phyloP scores from a whole-genome alignment of 306 rosid genomes.

The Cucurbita pepo region DNA sequence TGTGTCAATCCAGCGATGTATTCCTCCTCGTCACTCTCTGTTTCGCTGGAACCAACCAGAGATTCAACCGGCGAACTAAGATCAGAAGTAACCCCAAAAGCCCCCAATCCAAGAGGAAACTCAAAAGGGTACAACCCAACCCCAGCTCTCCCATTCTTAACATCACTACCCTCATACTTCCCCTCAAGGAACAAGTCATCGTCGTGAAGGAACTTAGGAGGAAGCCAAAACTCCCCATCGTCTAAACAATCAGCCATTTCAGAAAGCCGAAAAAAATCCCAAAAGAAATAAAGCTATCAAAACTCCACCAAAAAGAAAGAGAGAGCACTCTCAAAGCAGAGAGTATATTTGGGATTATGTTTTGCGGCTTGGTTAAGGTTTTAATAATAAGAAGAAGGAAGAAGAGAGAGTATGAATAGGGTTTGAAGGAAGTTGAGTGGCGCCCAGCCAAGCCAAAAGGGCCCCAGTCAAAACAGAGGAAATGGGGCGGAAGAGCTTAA shows the following conservation, averaged over 20 bases:
- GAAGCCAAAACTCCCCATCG: constrained; percentile 72
- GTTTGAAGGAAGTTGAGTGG: background rate
- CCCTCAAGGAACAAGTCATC: constrained; percentile 12
- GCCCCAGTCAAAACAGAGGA: background rate
- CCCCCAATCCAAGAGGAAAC: constrained; percentile 13
- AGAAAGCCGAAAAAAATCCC: background rate
- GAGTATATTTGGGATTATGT: background rate
- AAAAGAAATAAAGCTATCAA: background rate
- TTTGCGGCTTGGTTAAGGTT: constrained; percentile 3
- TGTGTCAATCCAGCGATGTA: constrained; percentile 47
- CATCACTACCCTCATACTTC: background rate
- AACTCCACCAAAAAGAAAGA: background rate
- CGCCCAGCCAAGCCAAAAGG: background rate
- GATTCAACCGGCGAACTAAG: constrained; percentile 53
- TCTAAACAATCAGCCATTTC: constrained; percentile 39
- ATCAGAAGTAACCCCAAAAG: constrained; percentile 20
- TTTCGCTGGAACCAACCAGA: constrained; percentile 39
- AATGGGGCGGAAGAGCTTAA: background rate
- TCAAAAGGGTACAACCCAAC: constrained; percentile 17
- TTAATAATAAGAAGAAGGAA: background rate
- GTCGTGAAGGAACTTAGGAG: constrained; percentile 54
- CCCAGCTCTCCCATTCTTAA: background rate
- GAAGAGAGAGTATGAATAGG: background rate
- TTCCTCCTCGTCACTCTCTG: constrained; percentile 70
- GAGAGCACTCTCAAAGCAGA: background rate